A percentile compares a stretch with the other conserved stretches of the same genome.
phyloP scores from a whole-genome alignment of 2,329 filamentous ascomycete genomes.

The Dothideomycetes sp. region DNA sequence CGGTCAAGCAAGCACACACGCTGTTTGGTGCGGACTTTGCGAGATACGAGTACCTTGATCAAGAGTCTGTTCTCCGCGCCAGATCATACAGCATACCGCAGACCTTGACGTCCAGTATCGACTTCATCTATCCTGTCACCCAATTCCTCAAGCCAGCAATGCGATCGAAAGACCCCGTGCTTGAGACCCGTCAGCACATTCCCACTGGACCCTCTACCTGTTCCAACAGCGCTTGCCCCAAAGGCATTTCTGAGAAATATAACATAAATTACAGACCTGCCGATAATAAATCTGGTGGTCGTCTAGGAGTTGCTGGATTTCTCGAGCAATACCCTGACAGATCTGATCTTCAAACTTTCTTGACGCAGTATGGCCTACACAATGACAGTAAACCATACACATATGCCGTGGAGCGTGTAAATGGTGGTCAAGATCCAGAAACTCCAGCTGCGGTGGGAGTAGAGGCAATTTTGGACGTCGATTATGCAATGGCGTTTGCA shows the following conservation, averaged over 20 bases:
- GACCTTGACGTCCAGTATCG: no score
- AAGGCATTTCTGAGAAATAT: constrained; percentile 12
- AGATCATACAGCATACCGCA: no score
- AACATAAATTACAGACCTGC: constrained; percentile 14
- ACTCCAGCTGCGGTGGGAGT: constrained; percentile 11
- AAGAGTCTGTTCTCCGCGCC: not conserved
- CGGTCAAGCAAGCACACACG: not conserved
- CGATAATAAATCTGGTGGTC: constrained; percentile 12
- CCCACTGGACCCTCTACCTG: constrained; percentile 27
- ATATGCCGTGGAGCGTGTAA: constrained; percentile 13
- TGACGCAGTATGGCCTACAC: constrained; percentile 3
- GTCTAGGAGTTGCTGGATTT: constrained; percentile 14
- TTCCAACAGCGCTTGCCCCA: constrained; percentile 26
- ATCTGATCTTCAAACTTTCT: constrained; percentile 13
- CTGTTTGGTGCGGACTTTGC: no score
- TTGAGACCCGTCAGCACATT: no score
- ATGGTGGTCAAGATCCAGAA: constrained; percentile 12
- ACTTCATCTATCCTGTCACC: no score
- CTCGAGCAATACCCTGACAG: constrained; percentile 13
- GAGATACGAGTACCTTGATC: constrained; percentile 1
- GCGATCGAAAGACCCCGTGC: no score
- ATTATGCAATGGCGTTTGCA: constrained; percentile 14
- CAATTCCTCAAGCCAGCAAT: no score
- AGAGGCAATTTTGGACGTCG: constrained; percentile 15
- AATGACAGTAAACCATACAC: constrained; percentile 12